A percentile compares a stretch with the other conserved stretches of the same genome.
These are phyloP conservation scores for Cryptococcus hybrid DNA, from an alignment of 1,284 basidiomycete genomes.

Conservation along the genomic window DNA sequence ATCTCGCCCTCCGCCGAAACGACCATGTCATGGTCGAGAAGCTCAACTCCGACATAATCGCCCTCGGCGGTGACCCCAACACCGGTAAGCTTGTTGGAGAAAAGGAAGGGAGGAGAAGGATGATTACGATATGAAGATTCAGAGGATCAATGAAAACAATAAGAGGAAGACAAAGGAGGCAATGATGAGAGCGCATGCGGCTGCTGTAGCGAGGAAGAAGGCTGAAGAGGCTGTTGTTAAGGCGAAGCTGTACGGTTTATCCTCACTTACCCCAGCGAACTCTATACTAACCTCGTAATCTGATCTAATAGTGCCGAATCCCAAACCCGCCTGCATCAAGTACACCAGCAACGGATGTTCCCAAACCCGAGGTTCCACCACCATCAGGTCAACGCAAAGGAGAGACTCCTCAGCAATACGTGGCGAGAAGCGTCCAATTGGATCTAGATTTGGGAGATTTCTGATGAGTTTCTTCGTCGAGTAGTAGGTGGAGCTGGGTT, in stretches of 20 bases:
- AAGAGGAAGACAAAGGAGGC: slow-evolving; percentile 73
- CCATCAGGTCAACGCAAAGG: slow-evolving; percentile 36
- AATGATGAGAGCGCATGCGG: slow-evolving; percentile 70
- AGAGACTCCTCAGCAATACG: slow-evolving; percentile 45
- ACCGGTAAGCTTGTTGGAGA: neutral
- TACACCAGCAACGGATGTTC: slow-evolving; percentile 7
- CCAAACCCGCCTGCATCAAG: neutral
- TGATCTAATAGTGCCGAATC: neutral
- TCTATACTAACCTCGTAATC: neutral
- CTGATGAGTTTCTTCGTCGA: slow-evolving; percentile 9
- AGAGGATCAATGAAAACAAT: slow-evolving; percentile 84
- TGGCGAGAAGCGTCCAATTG: slow-evolving; percentile 49
- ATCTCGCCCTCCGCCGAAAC: slow-evolving; percentile 66
- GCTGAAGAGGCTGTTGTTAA: slow-evolving; percentile 42
- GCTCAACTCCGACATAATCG: slow-evolving; percentile 64
- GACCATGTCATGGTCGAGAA: slow-evolving; percentile 61
- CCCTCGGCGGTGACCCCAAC: slow-evolving; percentile 50
- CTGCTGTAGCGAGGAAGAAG: slow-evolving; percentile 66
- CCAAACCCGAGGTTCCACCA: slow-evolving; percentile 17
- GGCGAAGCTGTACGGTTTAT: slow-evolving; percentile 27
- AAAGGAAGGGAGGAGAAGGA: slow-evolving; percentile 27
- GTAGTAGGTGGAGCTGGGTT: too few relatives aligned
- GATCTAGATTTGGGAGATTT: slow-evolving; percentile 53
- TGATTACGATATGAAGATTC: slow-evolving; percentile 60
- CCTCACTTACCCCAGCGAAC: neutral